Evolutionary conservation across 805 yeast genomes (phyloP).

Genomic region (Priceomyces haplophilus): DNA sequence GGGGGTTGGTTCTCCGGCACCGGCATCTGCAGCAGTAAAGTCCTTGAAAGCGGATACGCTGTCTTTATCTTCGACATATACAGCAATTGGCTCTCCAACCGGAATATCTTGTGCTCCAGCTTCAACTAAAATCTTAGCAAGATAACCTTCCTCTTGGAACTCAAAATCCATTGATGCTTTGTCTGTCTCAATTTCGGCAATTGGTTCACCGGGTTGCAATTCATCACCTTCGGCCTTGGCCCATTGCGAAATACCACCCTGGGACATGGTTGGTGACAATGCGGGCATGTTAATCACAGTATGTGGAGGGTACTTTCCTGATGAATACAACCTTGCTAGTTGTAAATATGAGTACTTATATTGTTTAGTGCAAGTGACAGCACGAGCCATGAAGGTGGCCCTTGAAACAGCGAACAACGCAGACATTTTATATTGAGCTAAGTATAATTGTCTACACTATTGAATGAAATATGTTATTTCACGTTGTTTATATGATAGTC

Average conservation of each 20-base stretch:
- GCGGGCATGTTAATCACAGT: slow-evolving; percentile 97
- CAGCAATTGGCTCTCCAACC: slow-evolving; percentile 95
- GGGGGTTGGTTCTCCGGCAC: slow-evolving; percentile 44
- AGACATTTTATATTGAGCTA: slow-evolving; percentile 21
- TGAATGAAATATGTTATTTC: background rate
- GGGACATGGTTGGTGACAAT: slow-evolving; percentile 98
- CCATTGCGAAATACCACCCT: slow-evolving; percentile 91
- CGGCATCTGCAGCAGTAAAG: slow-evolving; percentile 82
- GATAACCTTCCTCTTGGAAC: slow-evolving; percentile 93
- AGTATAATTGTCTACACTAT: slow-evolving; percentile 3
- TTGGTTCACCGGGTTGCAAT: slow-evolving; percentile 86
- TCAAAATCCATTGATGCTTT: slow-evolving; percentile 98
- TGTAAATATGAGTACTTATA: slow-evolving; percentile 20
- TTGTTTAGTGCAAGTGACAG: slow-evolving; percentile 16
- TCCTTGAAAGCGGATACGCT: slow-evolving; percentile 87
- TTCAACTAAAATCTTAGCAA: slow-evolving; percentile 81
- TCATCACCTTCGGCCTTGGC: slow-evolving; percentile 84
- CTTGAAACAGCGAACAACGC: slow-evolving; percentile 36
- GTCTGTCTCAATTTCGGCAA: slow-evolving; percentile 97
- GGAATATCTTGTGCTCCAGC: slow-evolving; percentile 88
- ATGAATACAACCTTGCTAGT: slow-evolving; percentile 40
- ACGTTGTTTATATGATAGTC: background rate
- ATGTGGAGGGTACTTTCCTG: slow-evolving; percentile 69
- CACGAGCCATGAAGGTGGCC: slow-evolving; percentile 24
- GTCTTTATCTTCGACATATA: slow-evolving; percentile 80